Base-by-base conservation (phyloP, 1,139 yeast genomes). In the Sugiyamaella castrensis region DNA sequence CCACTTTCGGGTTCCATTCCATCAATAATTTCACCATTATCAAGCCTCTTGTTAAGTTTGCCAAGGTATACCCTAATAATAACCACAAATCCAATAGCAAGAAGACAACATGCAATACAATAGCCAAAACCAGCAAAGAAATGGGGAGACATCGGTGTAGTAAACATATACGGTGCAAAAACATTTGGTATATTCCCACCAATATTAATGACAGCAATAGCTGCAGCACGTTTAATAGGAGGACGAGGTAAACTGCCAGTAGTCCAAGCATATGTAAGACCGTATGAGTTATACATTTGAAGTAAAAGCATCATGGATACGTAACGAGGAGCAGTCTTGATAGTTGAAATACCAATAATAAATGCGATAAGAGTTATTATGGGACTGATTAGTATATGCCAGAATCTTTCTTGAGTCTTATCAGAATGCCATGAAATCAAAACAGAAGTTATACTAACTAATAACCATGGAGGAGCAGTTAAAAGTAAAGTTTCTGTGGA, bases 301-400 rank as follows among this genome's bases (percentile, higher is more conserved):
- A 80, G 76, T 81, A 80, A 77, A 49, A 80, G 67, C 61, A 81
- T 77, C 83, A 80, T 80, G 40, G 81, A 74, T 53, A 79, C 77
- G 57, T 80, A 80, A 52, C 84, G 69, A 2, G 83, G 82, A 5
- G 79, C 84, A 1, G 78, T 75, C 57, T 79, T 77, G 50, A 76
- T 65, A 1, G 82, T 76, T 1, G 83, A 66, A 10, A 76, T 80
- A 0, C 81, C 72, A 37, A 80, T 79, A 48, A 80, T 74, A 57
- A 79, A 80, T 0, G 82, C 72, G 3, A 71, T 58, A 55, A 79
- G 62, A 0, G 83, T 66, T 5, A 76, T 52, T 4, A 68, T 38
- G 48, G 79, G 63, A 13, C 84, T 82, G 10, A 67, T 53, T 2
- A 71, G 67, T 36, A 76, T 75, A 55, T 80, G 84, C 65, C 70